phyloP scores from a whole-genome alignment of 306 rosid genomes.

The Lotus japonicus region DNA sequence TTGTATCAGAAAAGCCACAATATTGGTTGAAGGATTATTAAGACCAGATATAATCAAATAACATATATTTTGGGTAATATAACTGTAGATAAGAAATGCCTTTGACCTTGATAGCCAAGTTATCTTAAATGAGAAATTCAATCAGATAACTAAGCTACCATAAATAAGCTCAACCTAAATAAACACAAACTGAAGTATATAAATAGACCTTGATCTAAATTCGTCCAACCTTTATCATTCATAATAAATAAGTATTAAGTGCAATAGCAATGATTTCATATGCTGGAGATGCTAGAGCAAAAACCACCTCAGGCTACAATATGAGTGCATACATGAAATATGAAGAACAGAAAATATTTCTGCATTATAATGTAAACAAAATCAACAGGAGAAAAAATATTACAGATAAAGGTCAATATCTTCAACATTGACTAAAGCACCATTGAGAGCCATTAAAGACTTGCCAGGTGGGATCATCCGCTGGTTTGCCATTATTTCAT shows the following conservation, averaged over 20 bases:
- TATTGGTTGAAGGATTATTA: background rate
- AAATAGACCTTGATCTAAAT: conserved; percentile 2
- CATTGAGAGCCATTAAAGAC: conserved; percentile 96
- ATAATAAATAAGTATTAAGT: background rate
- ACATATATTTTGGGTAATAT: background rate
- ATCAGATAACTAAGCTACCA: background rate
- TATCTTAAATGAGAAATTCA: background rate
- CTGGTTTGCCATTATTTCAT: conserved; percentile 89
- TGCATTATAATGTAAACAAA: conserved; percentile 21
- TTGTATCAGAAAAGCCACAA: background rate
- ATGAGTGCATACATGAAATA: conserved; percentile 12
- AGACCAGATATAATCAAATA: background rate
- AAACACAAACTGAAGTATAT: background rate
- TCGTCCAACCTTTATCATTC: background rate
- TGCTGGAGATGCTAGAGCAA: background rate
- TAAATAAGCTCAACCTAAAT: background rate
- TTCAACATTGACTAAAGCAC: conserved; percentile 93
- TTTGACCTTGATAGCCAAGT: background rate
- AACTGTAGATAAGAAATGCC: background rate
- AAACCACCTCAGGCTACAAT: conserved; percentile 12
- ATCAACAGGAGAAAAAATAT: conserved; percentile 44
- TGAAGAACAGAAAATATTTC: background rate
- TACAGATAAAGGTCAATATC: conserved; percentile 95
- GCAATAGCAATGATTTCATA: conserved; percentile 7
- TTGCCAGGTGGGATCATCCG: conserved; percentile 99